phyloP scores from a whole-genome alignment of 2,329 filamentous ascomycete genomes.

The Acephala macrosclerotiorum region DNA sequence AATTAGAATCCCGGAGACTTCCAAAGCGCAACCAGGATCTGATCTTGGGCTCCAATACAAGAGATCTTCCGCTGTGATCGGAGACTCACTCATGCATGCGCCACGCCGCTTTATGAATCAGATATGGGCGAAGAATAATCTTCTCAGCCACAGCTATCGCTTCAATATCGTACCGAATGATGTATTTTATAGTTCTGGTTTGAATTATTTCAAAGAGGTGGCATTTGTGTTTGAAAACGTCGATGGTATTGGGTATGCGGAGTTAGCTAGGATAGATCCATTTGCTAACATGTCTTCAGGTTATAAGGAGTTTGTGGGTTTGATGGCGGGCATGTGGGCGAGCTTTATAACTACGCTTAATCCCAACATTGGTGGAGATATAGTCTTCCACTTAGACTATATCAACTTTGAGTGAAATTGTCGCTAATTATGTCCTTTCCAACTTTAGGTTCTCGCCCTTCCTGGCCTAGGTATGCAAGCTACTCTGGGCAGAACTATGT shows the following conservation, averaged over 20 bases:
- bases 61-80: conserved; percentile 24
- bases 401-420: neutral
- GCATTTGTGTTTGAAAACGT: conserved; percentile 62
- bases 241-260: conserved; percentile 52
- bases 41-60: conserved; percentile 43
- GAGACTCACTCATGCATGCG: conserved; percentile 24
- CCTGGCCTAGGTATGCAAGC: conserved; percentile 54
- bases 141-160: conserved; percentile 49
- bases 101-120: conserved; percentile 24
- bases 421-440: neutral
- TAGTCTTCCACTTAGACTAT: neutral
- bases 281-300: conserved; percentile 38
- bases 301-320: conserved; percentile 19
- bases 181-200: conserved; percentile 36
- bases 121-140: conserved; percentile 27
- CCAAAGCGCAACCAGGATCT: conserved; percentile 33
- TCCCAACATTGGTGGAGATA: neutral
- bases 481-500: conserved; percentile 49
- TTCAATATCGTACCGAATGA: conserved; percentile 52
- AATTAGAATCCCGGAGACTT: conserved; percentile 53
- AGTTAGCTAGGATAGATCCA: conserved; percentile 40
- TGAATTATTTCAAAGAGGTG: conserved; percentile 56
- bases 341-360: conserved; percentile 14
- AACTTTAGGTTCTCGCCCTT: conserved; percentile 6
- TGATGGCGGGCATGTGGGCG: conserved; percentile 30